A percentile compares a stretch with the other conserved stretches of the same genome.
phyloP scores from a whole-genome alignment of 2,329 filamentous ascomycete genomes.

The Talaromyces sp. region DNA sequence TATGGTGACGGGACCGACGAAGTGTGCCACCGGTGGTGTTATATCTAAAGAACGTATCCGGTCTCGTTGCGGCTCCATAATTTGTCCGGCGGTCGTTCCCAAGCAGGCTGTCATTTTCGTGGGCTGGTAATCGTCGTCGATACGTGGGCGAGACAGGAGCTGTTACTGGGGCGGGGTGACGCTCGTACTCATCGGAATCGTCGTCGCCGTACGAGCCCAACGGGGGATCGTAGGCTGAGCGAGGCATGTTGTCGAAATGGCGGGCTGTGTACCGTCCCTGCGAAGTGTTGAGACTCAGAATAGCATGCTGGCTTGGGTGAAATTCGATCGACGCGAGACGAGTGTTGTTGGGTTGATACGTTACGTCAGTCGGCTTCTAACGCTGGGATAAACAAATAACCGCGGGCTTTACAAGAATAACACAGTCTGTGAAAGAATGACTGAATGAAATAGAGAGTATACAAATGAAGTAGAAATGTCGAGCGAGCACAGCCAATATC shows the following conservation, averaged over 20 bases:
- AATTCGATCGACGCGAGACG: not conserved
- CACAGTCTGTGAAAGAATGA: not conserved
- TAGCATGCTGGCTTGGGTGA: not conserved
- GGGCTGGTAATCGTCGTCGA: constrained; percentile 29
- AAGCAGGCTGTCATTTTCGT: constrained; percentile 23
- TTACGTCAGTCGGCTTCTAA: not conserved
- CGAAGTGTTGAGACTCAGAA: not conserved
- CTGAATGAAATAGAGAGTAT: not conserved
- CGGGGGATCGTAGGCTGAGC: constrained; percentile 11
- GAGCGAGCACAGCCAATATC: not conserved
- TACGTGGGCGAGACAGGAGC: constrained; percentile 37
- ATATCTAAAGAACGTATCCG: constrained; percentile 34
- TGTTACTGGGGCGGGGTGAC: constrained; percentile 20
- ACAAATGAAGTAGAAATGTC: too few species aligned
- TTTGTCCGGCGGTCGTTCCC: constrained; percentile 25
- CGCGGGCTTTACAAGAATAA: not conserved
- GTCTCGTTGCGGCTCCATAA: constrained; percentile 32
- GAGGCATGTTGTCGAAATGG: constrained; percentile 15
- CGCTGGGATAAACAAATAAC: not conserved
- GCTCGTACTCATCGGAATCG: constrained; percentile 11
- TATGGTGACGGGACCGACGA: constrained; percentile 45
- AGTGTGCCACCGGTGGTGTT: constrained; percentile 35
- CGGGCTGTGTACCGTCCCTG: not conserved
- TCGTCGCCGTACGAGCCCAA: constrained; percentile 15
- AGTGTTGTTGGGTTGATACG: not conserved